Evolutionary conservation across 352 stramenopile genomes (phyloP).

Genomic region (Saprolegnia diclina): DNA sequence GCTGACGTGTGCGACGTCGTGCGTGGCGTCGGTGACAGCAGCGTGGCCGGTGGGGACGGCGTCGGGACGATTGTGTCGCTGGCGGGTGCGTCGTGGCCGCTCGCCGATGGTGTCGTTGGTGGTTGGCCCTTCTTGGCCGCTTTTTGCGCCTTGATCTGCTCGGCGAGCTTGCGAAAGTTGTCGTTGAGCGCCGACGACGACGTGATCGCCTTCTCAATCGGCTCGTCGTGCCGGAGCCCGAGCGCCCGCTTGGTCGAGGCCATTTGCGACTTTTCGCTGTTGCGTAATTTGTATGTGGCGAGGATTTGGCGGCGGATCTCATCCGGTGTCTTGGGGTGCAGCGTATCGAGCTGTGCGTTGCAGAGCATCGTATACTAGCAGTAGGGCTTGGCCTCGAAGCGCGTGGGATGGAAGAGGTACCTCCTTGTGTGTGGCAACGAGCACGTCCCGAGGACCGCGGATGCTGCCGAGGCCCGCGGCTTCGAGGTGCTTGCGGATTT

Average conservation of each 20-base stretch:
- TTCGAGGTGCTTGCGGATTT: slow-evolving; percentile 64
- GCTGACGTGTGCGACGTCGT: neutral
- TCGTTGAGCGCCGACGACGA: slow-evolving; percentile 57
- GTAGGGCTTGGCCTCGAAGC: neutral
- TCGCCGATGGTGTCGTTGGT: slow-evolving; percentile 26
- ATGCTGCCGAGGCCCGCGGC: slow-evolving; percentile 49
- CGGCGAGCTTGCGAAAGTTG: slow-evolving; percentile 66
- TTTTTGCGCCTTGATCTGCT: slow-evolving; percentile 62
- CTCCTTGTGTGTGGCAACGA: slow-evolving; percentile 87
- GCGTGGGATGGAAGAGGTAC: slow-evolving; percentile 31
- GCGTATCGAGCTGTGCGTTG: slow-evolving; percentile 76
- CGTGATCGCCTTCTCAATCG: slow-evolving; percentile 27
- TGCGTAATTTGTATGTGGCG: slow-evolving; percentile 52
- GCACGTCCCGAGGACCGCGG: slow-evolving; percentile 72
- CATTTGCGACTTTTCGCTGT: slow-evolving; percentile 48
- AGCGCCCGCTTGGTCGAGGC: slow-evolving; percentile 32
- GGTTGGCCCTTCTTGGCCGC: slow-evolving; percentile 33
- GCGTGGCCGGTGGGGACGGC: neutral
- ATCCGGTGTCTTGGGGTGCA: slow-evolving; percentile 56
- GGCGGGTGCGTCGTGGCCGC: slow-evolving; percentile 1
- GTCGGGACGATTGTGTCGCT: slow-evolving; percentile 20
- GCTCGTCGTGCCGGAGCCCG: slow-evolving; percentile 31
- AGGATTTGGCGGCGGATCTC: slow-evolving; percentile 66
- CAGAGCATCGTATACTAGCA: slow-evolving; percentile 65
- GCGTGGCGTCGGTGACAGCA: neutral